phyloP scores from a whole-genome alignment of 768 basidiomycete genomes.

The Boletus bicolor region DNA sequence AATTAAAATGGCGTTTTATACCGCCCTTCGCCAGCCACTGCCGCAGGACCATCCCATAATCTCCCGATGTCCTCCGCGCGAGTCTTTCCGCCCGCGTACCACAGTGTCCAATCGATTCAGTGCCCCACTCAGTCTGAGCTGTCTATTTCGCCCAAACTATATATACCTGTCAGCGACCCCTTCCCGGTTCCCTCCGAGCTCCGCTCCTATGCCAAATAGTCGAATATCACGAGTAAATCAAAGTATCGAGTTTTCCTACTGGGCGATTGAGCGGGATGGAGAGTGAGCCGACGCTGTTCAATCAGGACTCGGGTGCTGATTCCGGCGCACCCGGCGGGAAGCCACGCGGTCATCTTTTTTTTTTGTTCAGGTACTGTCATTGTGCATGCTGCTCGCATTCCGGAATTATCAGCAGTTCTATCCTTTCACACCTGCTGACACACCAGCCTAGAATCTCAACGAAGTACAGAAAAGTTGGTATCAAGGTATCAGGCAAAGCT shows the following conservation, averaged over 20 bases:
- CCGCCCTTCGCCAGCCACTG: slow-evolving; percentile 16
- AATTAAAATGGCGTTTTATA: slow-evolving; percentile 26
- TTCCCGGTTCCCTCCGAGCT: slow-evolving; percentile 23
- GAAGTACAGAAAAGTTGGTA: slow-evolving; percentile 2
- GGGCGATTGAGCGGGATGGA: slow-evolving; percentile 1
- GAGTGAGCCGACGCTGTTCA: not conserved
- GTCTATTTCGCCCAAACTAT: not conserved
- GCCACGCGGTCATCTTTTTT: not conserved
- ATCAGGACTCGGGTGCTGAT: not conserved
- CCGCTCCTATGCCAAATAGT: not conserved
- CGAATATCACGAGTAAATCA: slow-evolving; percentile 1
- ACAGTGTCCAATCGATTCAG: not conserved
- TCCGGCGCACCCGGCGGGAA: not conserved
- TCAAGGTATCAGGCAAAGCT: not conserved
- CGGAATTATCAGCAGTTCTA: not conserved
- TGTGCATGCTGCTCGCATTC: no score
- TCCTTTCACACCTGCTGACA: not conserved
- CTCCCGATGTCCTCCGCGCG: slow-evolving; percentile 23
- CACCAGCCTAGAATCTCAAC: not conserved
- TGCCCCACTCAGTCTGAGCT: not conserved
- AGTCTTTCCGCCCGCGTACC: slow-evolving; percentile 18
- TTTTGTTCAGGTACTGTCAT: no score
- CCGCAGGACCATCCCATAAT: slow-evolving; percentile 31
- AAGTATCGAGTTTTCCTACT: not conserved
- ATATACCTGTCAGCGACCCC: not conserved